Evolutionary conservation across 1,284 basidiomycete genomes (phyloP).

Genomic region (Malassezia globosa): DNA sequence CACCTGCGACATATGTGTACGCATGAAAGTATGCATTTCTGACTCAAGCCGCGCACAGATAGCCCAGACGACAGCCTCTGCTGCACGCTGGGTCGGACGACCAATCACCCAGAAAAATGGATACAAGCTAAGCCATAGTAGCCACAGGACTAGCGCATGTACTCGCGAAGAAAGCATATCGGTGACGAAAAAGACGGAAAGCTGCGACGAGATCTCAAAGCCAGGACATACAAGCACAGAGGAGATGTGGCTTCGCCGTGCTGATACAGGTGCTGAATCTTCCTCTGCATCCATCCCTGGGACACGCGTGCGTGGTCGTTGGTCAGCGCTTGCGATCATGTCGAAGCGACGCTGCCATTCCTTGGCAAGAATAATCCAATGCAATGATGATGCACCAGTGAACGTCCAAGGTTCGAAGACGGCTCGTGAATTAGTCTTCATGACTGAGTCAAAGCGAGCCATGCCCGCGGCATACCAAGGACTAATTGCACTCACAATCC

Average conservation of each 20-base stretch:
- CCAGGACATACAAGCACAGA: slow-evolving; percentile 37
- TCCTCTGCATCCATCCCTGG: slow-evolving; percentile 24
- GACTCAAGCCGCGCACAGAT: slow-evolving; percentile 18
- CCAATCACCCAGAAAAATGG: slow-evolving; percentile 28
- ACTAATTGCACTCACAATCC: slow-evolving; percentile 29
- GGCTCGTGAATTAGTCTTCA: slow-evolving; percentile 6
- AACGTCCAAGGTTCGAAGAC: slow-evolving; percentile 18
- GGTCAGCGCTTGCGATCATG: slow-evolving; percentile 31
- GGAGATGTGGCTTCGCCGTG: slow-evolving; percentile 26
- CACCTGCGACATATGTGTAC: background rate
- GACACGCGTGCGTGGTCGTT: slow-evolving; percentile 26
- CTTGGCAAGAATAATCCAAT: slow-evolving; percentile 24
- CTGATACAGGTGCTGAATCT: background rate
- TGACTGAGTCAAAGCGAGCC: slow-evolving; percentile 20
- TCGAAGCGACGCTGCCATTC: slow-evolving; percentile 35
- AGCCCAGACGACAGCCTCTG: slow-evolving; percentile 27
- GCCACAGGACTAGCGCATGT: slow-evolving; percentile 10
- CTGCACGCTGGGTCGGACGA: slow-evolving; percentile 23
- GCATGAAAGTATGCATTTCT: background rate
- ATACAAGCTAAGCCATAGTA: slow-evolving; percentile 19
- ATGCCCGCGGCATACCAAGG: slow-evolving; percentile 38
- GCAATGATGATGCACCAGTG: slow-evolving; percentile 22
- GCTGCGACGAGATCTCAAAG: slow-evolving; percentile 26
- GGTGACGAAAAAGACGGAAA: slow-evolving; percentile 3
- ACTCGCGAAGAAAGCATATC: background rate